Percentiles rank a stretch among this genome's conserved stretches.
These are phyloP conservation scores for Polyplosphaeria fusca DNA, from an alignment of 495 filamentous ascomycete species.

Conservation along the genomic window DNA sequence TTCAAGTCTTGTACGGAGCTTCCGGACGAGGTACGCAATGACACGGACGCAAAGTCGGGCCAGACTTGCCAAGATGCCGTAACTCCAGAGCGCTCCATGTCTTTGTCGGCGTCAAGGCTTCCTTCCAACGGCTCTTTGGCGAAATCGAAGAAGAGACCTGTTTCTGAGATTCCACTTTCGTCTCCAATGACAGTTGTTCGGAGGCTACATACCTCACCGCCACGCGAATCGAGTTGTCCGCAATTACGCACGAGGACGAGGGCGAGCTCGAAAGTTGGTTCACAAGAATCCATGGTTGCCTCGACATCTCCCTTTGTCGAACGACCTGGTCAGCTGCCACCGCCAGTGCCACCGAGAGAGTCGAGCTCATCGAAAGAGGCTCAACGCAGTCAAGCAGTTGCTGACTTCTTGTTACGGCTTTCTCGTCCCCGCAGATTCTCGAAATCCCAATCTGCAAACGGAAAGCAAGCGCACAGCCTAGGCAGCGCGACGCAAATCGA, in stretches of 20 bases:
- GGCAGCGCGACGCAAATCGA: no score
- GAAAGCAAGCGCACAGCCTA: no score
- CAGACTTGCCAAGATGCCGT: constrained; percentile 21
- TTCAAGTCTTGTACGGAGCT: constrained; percentile 24
- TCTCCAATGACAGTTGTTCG: constrained; percentile 4
- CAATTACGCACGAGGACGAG: constrained; percentile 3
- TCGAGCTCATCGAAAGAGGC: constrained; percentile 33
- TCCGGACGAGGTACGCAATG: constrained; percentile 10
- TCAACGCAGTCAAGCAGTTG: constrained; percentile 22
- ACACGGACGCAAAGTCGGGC: constrained; percentile 25
- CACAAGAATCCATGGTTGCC: constrained; percentile 1
- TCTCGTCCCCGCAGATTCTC: constrained; percentile 7
- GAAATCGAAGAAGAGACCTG: constrained; percentile 8
- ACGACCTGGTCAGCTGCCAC: constrained; percentile 5
- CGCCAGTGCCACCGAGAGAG: constrained; percentile 22
- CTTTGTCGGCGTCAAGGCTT: constrained; percentile 11
- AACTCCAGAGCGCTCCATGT: constrained; percentile 22
- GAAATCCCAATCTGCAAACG: background rate
- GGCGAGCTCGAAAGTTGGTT: constrained; percentile 13
- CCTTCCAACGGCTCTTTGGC: background rate
- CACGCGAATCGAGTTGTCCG: constrained; percentile 20
- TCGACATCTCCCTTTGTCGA: constrained; percentile 7
- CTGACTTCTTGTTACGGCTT: constrained; percentile 27
- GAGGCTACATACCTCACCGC: constrained; percentile 1
- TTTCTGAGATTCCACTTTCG: constrained; percentile 9